phyloP scores from a whole-genome alignment of 1,284 basidiomycete species.

The Hortiboletus rubellus region DNA sequence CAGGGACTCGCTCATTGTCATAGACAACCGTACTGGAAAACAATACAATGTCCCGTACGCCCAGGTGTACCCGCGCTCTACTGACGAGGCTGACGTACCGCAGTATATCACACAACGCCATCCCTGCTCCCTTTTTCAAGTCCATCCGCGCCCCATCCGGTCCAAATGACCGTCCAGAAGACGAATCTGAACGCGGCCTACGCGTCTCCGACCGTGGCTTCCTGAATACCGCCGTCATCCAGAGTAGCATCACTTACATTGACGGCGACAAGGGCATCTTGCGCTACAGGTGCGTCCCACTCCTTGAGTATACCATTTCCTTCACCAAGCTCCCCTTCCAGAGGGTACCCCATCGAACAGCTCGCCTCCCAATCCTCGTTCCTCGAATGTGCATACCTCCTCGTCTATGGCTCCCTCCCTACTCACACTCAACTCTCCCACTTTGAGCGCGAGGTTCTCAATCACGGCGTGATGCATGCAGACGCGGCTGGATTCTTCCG shows the following conservation, averaged over 20 bases:
- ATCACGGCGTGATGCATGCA: constrained; percentile 74
- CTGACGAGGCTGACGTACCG: background rate
- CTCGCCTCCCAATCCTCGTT: constrained; percentile 77
- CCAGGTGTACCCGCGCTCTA: background rate
- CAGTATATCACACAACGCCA: constrained; percentile 75
- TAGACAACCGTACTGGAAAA: constrained; percentile 84
- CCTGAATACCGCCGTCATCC: constrained; percentile 83
- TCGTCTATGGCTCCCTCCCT: constrained; percentile 85
- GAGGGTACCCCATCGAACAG: constrained; percentile 92
- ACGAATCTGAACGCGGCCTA: constrained; percentile 79
- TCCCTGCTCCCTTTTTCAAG: constrained; percentile 82
- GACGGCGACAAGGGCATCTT: constrained; percentile 82
- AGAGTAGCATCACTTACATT: constrained; percentile 83
- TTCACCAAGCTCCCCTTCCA: constrained; percentile 27
- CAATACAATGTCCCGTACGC: constrained; percentile 73
- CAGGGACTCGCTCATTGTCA: constrained; percentile 59
- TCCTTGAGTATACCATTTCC: background rate
- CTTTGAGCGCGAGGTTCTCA: constrained; percentile 75
- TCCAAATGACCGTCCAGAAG: constrained; percentile 69
- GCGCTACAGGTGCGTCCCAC: constrained; percentile 59
- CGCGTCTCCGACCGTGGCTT: constrained; percentile 79
- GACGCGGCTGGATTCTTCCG: constrained; percentile 81
- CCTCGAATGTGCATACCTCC: constrained; percentile 81
- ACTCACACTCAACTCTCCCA: constrained; percentile 56
- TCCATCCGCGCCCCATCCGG: constrained; percentile 58